phyloP scores from a whole-genome alignment of 139 green algal species.

The Chloropicon primus region DNA sequence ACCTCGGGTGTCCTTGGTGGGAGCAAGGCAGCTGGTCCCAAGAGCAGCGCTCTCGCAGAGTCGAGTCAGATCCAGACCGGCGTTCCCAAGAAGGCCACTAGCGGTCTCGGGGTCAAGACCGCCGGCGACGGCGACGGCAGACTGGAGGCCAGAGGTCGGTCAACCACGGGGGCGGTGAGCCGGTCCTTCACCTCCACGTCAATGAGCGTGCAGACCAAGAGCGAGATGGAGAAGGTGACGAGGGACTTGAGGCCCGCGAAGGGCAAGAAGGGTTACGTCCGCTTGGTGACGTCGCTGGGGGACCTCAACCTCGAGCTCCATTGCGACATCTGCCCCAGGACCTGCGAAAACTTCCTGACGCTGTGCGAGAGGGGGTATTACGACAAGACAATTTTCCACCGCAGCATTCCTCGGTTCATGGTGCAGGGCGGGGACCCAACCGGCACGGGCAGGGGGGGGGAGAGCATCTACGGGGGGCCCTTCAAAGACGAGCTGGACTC shows the following conservation, averaged over 20 bases:
- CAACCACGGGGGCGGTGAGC: slow-evolving; percentile 15
- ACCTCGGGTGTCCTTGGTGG: too few relatives aligned
- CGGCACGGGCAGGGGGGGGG: slow-evolving; percentile 79
- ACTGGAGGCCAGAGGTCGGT: neutral
- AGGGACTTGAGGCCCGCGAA: slow-evolving; percentile 60
- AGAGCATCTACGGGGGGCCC: slow-evolving; percentile 56
- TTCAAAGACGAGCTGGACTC: slow-evolving; percentile 33
- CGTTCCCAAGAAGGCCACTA: neutral
- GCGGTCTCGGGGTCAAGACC: neutral
- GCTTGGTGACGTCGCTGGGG: slow-evolving; percentile 56
- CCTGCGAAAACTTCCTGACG: slow-evolving; percentile 93
- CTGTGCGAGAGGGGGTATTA: slow-evolving; percentile 83
- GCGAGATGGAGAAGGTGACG: slow-evolving; percentile 30
- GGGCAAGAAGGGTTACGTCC: slow-evolving; percentile 47
- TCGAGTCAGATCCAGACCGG: neutral
- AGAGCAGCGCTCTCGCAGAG: neutral
- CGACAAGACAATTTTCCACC: slow-evolving; percentile 71
- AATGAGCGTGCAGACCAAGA: slow-evolving; percentile 36
- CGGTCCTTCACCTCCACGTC: slow-evolving; percentile 74
- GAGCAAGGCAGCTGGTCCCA: neutral
- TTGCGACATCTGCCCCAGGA: slow-evolving; percentile 65
- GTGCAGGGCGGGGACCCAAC: slow-evolving; percentile 91
- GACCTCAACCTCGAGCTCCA: slow-evolving; percentile 90
- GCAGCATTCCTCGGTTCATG: slow-evolving; percentile 93
- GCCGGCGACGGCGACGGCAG: neutral